These are phyloP conservation scores for Juncus effusus DNA, from an alignment of 176 grass and related monocot species.

Conservation along the genomic window DNA sequence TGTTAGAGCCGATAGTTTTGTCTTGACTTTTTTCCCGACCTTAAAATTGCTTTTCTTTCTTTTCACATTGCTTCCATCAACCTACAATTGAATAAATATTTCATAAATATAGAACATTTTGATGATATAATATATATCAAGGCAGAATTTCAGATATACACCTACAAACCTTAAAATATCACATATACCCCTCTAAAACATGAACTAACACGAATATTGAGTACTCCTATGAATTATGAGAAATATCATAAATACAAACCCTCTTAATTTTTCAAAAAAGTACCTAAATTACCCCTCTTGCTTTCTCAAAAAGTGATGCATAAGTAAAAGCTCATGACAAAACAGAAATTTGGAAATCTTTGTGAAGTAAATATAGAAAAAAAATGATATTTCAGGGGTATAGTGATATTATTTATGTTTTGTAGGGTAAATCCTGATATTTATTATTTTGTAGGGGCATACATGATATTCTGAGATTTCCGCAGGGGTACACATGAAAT, in stretches of 20 bases:
- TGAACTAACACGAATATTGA: not conserved
- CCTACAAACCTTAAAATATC: not conserved
- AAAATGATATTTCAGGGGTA: no score
- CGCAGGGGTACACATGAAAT: no score
- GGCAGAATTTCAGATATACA: not conserved
- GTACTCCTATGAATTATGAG: not conserved
- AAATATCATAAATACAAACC: slow-evolving; percentile 8
- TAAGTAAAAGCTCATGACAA: not conserved
- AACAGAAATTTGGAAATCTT: not conserved
- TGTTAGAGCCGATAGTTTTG: slow-evolving; percentile 55
- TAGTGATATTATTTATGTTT: no score
- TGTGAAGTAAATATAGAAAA: no score
- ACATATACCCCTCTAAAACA: not conserved
- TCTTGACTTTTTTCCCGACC: slow-evolving; percentile 87
- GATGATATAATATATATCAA: not conserved
- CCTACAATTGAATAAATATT: slow-evolving; percentile 29
- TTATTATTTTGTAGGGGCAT: no score
- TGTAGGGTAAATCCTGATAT: no score
- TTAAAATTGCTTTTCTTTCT: slow-evolving; percentile 59
- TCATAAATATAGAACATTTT: not conserved
- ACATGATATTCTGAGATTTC: no score
- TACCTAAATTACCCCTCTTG: no score
- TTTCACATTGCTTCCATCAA: slow-evolving; percentile 56
- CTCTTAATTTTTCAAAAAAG: no score
- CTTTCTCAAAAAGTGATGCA: slow-evolving; percentile 8